Base-by-base conservation (phyloP, 2,329 filamentous ascomycete species). In the Aspergillus carbonarius region DNA sequence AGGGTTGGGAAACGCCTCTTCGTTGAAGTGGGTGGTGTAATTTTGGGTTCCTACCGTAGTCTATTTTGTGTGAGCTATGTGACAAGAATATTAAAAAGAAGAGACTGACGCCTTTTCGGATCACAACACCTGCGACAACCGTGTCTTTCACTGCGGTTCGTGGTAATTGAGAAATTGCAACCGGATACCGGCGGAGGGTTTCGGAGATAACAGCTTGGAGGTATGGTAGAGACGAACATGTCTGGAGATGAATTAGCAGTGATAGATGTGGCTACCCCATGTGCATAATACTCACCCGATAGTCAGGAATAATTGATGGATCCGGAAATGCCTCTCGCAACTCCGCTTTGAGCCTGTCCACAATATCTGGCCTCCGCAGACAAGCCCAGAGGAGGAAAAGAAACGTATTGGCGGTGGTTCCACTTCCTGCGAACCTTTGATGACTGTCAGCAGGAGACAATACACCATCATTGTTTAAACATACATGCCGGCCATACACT, bases 401-500 rank as follows among this genome's bases (percentile, higher is more conserved):
- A 6, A 52, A 52, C 3, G 49, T 25, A 9, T 40, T 52, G 20
- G 49, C 30, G 5, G 49, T 52, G 13, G 49, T 52, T n/a, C 49
- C 49, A 15, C 49, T 52, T 39, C 49, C 49, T 25, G 32, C 49
- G 13, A 52, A 52, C 49, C 49, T 52, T 20, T 0, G 40, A 2
- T 17, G 7, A 27, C 0, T 13, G 17, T 37, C 4, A 37, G 13
- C 15, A 12, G 34, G 18, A 12, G 23, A 25, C 9, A 25, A 27
- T 7, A 13, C 13, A n/a, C 8, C 5, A 5, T 2, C 2, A 52
- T 13, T 12, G 13, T 10, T 10, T 30, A 0, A 39, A 17, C 49
- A 17, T 39, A 52, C 49, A 52, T 52, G 4, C 49, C 49, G 13
- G 9, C 49, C 49, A 52, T 52, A 15, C 49, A 52, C 35, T 52